Evolutionary conservation across 1,284 basidiomycete genomes (phyloP).

Genomic region (Cutaneotrichosporon sp.): DNA sequence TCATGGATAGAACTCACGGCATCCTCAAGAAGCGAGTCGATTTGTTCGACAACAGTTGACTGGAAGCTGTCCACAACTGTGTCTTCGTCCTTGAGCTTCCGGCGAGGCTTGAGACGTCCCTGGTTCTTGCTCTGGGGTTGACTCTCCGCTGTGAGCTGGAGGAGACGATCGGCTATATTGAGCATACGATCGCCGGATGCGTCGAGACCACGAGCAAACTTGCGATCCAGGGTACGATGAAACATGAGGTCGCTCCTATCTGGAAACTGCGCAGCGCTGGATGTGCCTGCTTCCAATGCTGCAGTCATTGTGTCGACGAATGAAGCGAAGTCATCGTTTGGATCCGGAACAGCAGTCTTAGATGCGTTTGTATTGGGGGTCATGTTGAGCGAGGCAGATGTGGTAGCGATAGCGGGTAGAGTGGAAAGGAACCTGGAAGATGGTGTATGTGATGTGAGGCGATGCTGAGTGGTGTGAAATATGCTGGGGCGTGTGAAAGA

Average conservation of each 20-base stretch:
- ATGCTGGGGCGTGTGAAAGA: too few species aligned
- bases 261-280: constrained; percentile 43
- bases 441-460: too few species aligned
- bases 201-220: constrained; percentile 54
- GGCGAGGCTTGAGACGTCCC: constrained; percentile 18
- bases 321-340: constrained; percentile 22
- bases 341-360: background rate
- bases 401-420: too few species aligned
- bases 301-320: constrained; percentile 37
- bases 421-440: too few species aligned
- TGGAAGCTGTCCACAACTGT: constrained; percentile 78
- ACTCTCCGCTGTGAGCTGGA: constrained; percentile 55
- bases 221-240: constrained; percentile 73
- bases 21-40: constrained; percentile 79
- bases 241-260: constrained; percentile 64
- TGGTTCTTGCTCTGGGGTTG: constrained; percentile 49
- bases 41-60: constrained; percentile 64
- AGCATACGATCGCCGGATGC: constrained; percentile 31
- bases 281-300: constrained; percentile 40
- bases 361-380: background rate
- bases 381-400: background rate
- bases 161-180: constrained; percentile 59
- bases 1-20: too few species aligned
- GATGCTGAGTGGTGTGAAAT: too few species aligned
- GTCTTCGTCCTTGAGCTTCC: constrained; percentile 59